Evolutionary conservation across 164 flowering plant genomes (phyloP), one percentile per base, ranked within the genome.

Genomic region (Cinnamomum micranthum): DNA sequence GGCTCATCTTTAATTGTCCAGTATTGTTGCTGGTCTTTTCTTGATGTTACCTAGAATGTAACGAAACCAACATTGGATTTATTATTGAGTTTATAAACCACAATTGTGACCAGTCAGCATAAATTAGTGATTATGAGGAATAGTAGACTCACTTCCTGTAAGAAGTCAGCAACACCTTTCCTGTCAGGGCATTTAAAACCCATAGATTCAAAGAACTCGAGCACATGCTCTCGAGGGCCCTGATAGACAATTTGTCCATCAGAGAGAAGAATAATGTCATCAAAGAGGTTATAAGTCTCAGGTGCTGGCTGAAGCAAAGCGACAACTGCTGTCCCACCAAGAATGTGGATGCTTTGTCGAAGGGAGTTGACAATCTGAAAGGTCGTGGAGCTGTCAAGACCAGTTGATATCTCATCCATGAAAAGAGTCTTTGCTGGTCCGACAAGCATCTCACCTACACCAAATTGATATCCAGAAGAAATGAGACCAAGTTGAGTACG

Each of bases 381-480:
- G 13, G 95, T 91, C 12, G 95, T 93, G 1, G 96, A 93, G 76
- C 91, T 93, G 80, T 93, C 96, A 65, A 93, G 76, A 50, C 97
- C 97, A 14, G 93, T 93, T 0, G 97, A 93, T 79, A 93, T 93
- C 81, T 91, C 96, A 69, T 93, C 97, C 97, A 93, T 93, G 78
- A 93, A 88, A 62, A 93, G 76, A 10, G 85, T 90, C 51, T 79
- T 86, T 68, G 93, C 81, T 3, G 94, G 97, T 73, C 94, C 95
- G 33, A 92, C 97, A 59, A 92, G 76, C 92, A 91, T 91, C 77
- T 92, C 97, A 31, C 95, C 95, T 89, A 55, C 27, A 31, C 1
- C 17, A 24, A 41, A 55, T 52, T 20, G 12, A 20, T 14, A 62
- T 23, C 28, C 19, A 14, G 35, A 31, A 23, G 2, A 10, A 27